Percentiles rank a stretch among this genome's conserved stretches.
These are phyloP conservation scores for Cynanchum wilfordii DNA, from an alignment of 257 asterid genomes.

Conservation along the genomic window DNA sequence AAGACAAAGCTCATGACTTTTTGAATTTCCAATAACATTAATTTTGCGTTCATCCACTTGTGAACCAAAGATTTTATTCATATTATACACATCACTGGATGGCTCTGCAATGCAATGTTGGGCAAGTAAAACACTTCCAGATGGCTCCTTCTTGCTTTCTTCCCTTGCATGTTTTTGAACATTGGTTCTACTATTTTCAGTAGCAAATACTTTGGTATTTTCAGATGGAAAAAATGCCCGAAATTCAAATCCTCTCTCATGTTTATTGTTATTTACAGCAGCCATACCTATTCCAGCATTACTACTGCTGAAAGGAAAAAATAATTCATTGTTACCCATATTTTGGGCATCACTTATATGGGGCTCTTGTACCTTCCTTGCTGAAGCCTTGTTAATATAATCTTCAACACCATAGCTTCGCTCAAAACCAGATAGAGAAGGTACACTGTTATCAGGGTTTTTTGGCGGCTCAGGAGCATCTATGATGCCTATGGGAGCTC, in stretches of 20 bases:
- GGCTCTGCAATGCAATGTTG: conserved; percentile 32
- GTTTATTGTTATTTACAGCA: conserved; percentile 26
- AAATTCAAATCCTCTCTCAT: conserved; percentile 32
- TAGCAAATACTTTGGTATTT: conserved; percentile 25
- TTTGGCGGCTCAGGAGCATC: conserved; percentile 15
- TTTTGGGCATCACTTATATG: conserved; percentile 26
- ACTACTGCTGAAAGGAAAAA: conserved; percentile 32
- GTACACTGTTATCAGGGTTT: conserved; percentile 17
- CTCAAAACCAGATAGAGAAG: conserved; percentile 24
- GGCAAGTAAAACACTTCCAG: conserved; percentile 29
- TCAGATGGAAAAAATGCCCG: conserved; percentile 38
- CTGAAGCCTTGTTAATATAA: conserved; percentile 24
- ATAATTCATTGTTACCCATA: conserved; percentile 19
- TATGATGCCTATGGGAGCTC: conserved; percentile 19
- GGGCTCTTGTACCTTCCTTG: conserved; percentile 24
- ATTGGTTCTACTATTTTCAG: conserved; percentile 31
- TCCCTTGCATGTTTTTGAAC: conserved; percentile 30
- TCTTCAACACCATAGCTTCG: conserved; percentile 23
- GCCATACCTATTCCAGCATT: conserved; percentile 26
- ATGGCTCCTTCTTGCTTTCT: conserved; percentile 30
- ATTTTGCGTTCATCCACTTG: conserved; percentile 32
- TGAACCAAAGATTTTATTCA: conserved; percentile 27
- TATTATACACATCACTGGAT: conserved; percentile 28
- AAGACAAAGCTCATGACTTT: conserved; percentile 53
- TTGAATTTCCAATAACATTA: conserved; percentile 26